Percentiles rank a stretch among this genome's conserved stretches.
Evolutionary conservation across 2,329 filamentous ascomycete species (phyloP).

Genomic region (Sclerotinia glacialis): DNA sequence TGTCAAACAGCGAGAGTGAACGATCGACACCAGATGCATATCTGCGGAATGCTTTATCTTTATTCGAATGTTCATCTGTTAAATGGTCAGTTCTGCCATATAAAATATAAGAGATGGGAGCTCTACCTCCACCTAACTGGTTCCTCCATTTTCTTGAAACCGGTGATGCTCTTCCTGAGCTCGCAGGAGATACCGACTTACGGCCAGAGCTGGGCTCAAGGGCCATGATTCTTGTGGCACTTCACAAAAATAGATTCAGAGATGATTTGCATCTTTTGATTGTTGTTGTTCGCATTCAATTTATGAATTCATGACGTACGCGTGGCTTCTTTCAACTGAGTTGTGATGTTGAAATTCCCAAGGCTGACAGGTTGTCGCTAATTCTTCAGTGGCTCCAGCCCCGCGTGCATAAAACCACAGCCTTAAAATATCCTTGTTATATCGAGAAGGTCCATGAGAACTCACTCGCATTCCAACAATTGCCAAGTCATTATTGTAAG

Average conservation of each 20-base stretch:
- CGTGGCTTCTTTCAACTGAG: conserved; percentile 29
- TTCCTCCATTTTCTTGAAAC: conserved; percentile 73
- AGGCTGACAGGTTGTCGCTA: conserved; percentile 23
- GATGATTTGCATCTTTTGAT: conserved; percentile 30
- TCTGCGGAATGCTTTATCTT: conserved; percentile 73
- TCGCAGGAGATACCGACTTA: conserved; percentile 70
- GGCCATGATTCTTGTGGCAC: conserved; percentile 51
- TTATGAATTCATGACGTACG: conserved; percentile 23
- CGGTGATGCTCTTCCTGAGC: conserved; percentile 78
- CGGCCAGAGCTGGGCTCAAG: conserved; percentile 58
- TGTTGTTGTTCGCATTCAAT: conserved; percentile 20
- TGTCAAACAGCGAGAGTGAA: conserved; percentile 86
- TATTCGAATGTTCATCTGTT: conserved; percentile 53
- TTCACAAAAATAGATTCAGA: conserved; percentile 28
- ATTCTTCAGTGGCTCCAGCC: conserved; percentile 20
- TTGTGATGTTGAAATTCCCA: conserved; percentile 15
- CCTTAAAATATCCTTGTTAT: conserved; percentile 15
- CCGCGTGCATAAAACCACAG: conserved; percentile 15
- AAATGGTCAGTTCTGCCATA: conserved; percentile 15
- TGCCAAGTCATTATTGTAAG: conserved; percentile 2
- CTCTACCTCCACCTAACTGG: conserved; percentile 70
- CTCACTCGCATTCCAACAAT: background rate
- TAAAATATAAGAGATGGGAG: background rate
- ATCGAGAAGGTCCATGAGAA: conserved; percentile 3
- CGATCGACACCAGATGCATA: conserved; percentile 88